Percentiles rank a stretch among this genome's conserved stretches.
These are phyloP conservation scores for Candida ulmi DNA, from an alignment of 805 yeast genomes.

Conservation along the genomic window DNA sequence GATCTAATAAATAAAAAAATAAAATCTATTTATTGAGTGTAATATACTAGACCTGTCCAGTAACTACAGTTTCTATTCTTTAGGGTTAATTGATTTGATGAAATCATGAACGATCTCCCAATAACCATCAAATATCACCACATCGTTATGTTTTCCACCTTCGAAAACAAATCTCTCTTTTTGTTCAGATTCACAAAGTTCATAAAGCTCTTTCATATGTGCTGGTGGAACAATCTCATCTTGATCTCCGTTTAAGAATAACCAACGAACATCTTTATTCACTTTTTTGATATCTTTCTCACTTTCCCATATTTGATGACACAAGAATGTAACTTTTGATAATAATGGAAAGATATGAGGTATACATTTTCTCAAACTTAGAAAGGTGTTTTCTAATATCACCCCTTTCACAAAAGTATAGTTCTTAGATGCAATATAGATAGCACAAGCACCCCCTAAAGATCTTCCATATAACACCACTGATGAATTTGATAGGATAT, in stretches of 20 bases:
- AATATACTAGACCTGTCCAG: too few relatives aligned
- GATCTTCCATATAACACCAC: constrained; percentile 81
- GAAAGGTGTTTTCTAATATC: constrained; percentile 82
- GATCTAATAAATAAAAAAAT: background rate
- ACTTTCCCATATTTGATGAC: constrained; percentile 82
- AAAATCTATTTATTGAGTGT: background rate
- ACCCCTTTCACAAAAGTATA: constrained; percentile 51
- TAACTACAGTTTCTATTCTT: background rate
- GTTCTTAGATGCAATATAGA: constrained; percentile 65
- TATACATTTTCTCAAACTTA: constrained; percentile 64
- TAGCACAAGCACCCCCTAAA: constrained; percentile 91
- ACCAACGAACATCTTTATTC: constrained; percentile 52
- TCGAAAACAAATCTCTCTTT: constrained; percentile 54
- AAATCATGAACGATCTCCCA: constrained; percentile 68
- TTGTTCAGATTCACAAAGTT: constrained; percentile 40
- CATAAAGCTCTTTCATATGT: constrained; percentile 64
- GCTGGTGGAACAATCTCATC: constrained; percentile 92
- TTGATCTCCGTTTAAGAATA: constrained; percentile 63
- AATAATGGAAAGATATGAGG: constrained; percentile 72
- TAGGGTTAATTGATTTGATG: constrained; percentile 27
- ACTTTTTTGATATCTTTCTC: constrained; percentile 51
- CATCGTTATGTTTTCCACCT: constrained; percentile 76
- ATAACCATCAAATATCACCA: constrained; percentile 67
- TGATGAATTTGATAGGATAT: constrained; percentile 44
- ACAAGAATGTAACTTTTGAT: constrained; percentile 47